Percentiles rank a stretch among this genome's conserved stretches.
These are phyloP conservation scores for Cladosporium colombiae DNA, from an alignment of 2,329 filamentous ascomycete species.

Conservation along the genomic window DNA sequence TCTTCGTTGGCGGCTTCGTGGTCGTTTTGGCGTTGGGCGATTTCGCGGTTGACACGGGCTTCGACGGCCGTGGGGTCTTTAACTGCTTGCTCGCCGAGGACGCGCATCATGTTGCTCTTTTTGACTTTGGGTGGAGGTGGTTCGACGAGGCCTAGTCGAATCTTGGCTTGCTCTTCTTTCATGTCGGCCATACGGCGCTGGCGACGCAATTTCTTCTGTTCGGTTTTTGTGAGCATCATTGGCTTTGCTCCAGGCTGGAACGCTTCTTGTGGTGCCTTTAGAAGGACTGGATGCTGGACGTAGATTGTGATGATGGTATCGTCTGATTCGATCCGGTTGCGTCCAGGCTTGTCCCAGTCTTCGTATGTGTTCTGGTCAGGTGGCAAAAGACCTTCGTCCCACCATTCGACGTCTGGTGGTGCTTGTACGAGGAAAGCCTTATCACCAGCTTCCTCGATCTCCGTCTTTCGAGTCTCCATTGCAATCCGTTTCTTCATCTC, in stretches of 20 bases:
- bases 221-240: constrained; percentile 87
- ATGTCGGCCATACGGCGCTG: constrained; percentile 89
- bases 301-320: constrained; percentile 89
- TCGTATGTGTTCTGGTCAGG: constrained; percentile 67
- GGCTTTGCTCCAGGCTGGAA: constrained; percentile 77
- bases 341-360: constrained; percentile 60
- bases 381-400: constrained; percentile 85
- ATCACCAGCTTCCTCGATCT: constrained; percentile 90
- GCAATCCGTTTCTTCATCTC: constrained; percentile 94
- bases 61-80: constrained; percentile 98
- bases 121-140: constrained; percentile 95
- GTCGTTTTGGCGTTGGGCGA: constrained; percentile 77
- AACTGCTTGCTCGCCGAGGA: constrained; percentile 86
- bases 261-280: constrained; percentile 90
- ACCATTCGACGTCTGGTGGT: constrained; percentile 93
- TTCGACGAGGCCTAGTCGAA: constrained; percentile 83
- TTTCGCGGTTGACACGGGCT: constrained; percentile 88
- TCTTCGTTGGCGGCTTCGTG: constrained; percentile 80
- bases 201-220: constrained; percentile 86
- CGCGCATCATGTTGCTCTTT: constrained; percentile 95
- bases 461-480: constrained; percentile 81
- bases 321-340: constrained; percentile 71
- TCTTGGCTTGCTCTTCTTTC: constrained; percentile 96
- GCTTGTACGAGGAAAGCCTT: constrained; percentile 83
- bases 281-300: constrained; percentile 86